Evolutionary conservation across 176 grass and related monocot species (phyloP), one percentile per base, ranked within the genome.

Genomic region (Hordeum marinum): DNA sequence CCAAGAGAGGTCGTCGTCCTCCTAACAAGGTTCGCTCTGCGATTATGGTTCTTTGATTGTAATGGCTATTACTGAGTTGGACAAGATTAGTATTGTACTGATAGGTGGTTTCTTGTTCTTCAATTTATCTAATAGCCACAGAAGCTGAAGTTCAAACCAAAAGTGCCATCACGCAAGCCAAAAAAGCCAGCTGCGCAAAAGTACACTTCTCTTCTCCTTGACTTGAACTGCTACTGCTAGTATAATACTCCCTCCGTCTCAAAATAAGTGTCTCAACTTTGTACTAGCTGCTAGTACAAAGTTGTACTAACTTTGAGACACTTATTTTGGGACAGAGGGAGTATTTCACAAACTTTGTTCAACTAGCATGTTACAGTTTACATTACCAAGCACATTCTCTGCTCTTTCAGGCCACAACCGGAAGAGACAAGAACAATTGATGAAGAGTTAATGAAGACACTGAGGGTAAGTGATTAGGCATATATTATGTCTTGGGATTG

Each of bases 71-170:
- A 3, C 3, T 9, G 8, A 62, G 85, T 63, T 76, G 6, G n/a
- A 50, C 39, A 18, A 65, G 14, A 11, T 36, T 32, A 8, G 11
- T 37, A 5, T 10, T 67, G 15, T 37, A 18, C 23, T 77, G 21
- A 76, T 57, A 27, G 10, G 4, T 59, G 24, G 58, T 61, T 73
- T 59, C 13, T 57, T 37, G 32, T 26, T 26, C 26, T 6, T 79
- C 20, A 78, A 46, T 34, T 13, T 6, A 6, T 48, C 21, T 14
- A 43, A 62, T 23, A 63, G 68, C 60, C 36, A 23, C 85, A 88
- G 85, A 92, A 90, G 89, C 83, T 92, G 9, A 92, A 88, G 74
- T 92, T 95, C 61, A 75, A 81, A 61, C 88, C 93, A 2, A 90
- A 90, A 84, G 82, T 90, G 64, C 93, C 90, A 46, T 27, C 78